Conservation (phyloP, 345 rosid genomes). For the Populus davidiana region DNA sequence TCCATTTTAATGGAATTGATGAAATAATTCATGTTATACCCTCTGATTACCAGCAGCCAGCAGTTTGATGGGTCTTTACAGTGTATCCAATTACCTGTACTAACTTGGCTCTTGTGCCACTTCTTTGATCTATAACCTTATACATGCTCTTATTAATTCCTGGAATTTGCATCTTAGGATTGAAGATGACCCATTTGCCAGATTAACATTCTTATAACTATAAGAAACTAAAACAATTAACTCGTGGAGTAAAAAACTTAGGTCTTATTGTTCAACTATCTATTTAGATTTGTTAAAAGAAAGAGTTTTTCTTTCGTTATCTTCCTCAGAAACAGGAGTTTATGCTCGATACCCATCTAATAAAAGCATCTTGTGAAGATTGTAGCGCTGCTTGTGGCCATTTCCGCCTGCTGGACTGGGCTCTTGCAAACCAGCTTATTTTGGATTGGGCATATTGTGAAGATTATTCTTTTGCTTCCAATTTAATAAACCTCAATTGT, state of each 20-base stretch:
- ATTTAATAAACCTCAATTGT: too few relatives aligned
- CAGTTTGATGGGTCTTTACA: neutral
- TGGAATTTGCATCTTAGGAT: too few relatives aligned
- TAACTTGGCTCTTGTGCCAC: neutral
- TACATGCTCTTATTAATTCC: too few relatives aligned
- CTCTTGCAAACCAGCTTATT: constrained; percentile 42
- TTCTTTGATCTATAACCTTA: too few relatives aligned
- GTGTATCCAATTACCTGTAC: neutral
- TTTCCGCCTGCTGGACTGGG: constrained; percentile 53
- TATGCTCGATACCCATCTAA: constrained; percentile 6
- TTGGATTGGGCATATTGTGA: too few relatives aligned
- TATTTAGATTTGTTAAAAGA: neutral
- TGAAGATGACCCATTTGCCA: neutral
- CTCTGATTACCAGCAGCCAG: constrained; percentile 13
- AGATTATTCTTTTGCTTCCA: too few relatives aligned
- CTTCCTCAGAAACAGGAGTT: neutral
- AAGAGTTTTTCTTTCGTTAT: neutral
- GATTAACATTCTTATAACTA: neutral
- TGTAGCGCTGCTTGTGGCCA: constrained; percentile 40
- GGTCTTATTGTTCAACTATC: neutral
- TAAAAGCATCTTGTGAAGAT: constrained; percentile 64
- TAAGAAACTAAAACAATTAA: neutral
- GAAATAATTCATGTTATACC: constrained; percentile 4
- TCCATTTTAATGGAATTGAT: constrained; percentile 19
- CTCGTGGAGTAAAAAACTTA: neutral